Conservation (phyloP, 345 rosid genomes). For the Populus euphratica region DNA sequence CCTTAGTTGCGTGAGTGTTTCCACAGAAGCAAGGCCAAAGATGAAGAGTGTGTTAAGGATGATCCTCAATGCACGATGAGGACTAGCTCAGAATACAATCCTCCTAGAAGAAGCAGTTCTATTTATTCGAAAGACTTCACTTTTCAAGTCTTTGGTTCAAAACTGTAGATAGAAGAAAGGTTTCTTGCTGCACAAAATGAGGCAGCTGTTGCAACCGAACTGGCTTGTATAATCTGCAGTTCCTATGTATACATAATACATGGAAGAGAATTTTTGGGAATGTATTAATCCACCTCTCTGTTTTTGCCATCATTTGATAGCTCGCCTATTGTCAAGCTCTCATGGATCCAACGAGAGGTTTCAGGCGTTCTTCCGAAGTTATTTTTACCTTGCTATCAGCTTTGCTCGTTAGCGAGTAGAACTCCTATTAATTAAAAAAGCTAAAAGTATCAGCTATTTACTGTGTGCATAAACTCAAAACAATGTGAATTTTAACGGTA, state of each 20-base stretch:
- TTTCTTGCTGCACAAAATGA: background rate
- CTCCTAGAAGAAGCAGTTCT: background rate
- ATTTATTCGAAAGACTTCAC: background rate
- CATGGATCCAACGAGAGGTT: background rate
- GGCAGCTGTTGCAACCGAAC: background rate
- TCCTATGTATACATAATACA: background rate
- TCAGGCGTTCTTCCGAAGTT: background rate
- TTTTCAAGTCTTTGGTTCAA: background rate
- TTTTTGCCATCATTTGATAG: background rate
- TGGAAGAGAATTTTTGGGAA: background rate
- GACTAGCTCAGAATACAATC: background rate
- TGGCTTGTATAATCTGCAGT: background rate
- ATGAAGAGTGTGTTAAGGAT: conserved; percentile 70
- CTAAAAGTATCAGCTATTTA: too few species aligned
- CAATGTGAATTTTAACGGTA: too few species aligned
- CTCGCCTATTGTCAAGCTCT: background rate
- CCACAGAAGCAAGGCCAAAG: conserved; percentile 74
- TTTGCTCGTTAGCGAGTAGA: background rate
- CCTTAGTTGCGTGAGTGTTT: conserved; percentile 57
- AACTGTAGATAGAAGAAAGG: background rate
- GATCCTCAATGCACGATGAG: conserved; percentile 61
- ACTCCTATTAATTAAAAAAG: background rate
- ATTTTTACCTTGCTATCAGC: background rate
- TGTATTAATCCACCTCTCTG: background rate
- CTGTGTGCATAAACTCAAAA: too few species aligned